A percentile compares a stretch with the other conserved stretches of the same genome.
Conservation (phyloP, 2,329 filamentous ascomycete species). For the Delphinella strobiligena region DNA sequence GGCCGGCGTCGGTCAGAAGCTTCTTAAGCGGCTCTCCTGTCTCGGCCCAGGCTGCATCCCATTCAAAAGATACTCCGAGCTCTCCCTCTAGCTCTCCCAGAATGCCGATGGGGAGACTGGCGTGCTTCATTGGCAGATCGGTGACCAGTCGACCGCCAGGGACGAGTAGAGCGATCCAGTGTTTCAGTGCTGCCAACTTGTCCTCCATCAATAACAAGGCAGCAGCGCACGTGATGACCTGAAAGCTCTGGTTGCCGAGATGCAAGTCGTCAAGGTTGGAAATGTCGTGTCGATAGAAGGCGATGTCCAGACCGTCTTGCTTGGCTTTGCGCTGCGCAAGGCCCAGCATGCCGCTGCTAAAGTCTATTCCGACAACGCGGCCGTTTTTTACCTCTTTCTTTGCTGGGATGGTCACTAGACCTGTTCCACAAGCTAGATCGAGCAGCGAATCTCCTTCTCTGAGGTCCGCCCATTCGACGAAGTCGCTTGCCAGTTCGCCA, state of each 20-base stretch:
- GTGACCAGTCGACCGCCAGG: conserved; percentile 27
- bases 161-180: conserved; percentile 28
- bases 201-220: conserved; percentile 29
- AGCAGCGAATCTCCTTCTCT: conserved; percentile 28
- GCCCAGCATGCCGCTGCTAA: conserved; percentile 28
- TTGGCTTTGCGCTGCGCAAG: conserved; percentile 20
- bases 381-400: conserved; percentile 27
- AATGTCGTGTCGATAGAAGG: conserved; percentile 25
- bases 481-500: conserved; percentile 25
- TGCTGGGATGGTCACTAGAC: conserved; percentile 28
- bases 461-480: conserved; percentile 18
- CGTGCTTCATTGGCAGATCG: conserved; percentile 19
- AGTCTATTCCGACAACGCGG: conserved; percentile 28
- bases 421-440: conserved; percentile 35
- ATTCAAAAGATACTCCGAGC: not conserved
- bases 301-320: conserved; percentile 20
- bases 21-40: not conserved
- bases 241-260: conserved; percentile 10
- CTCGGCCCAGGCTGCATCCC: not conserved
- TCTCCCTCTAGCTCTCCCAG: no score
- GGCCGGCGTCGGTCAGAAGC: not conserved
- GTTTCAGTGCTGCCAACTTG: conserved; percentile 23
- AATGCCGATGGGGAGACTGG: not conserved
- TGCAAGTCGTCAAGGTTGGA: conserved; percentile 19
- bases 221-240: conserved; percentile 27